Percentiles rank a stretch among this genome's conserved stretches.
Conservation (phyloP, 345 rosid species). For the Salix udensis region DNA sequence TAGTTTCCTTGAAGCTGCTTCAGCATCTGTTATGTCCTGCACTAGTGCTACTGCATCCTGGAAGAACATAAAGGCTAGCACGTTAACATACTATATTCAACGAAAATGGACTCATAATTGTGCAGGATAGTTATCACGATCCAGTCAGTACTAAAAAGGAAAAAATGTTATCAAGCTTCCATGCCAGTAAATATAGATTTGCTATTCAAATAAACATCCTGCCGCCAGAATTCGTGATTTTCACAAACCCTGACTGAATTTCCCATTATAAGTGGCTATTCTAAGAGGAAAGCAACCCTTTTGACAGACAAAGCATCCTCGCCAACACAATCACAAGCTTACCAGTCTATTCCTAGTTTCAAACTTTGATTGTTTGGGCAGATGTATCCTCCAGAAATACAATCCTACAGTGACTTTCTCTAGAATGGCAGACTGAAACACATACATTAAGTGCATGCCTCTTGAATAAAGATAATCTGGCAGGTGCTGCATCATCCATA, state of each 20-base stretch:
- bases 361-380: too few species aligned
- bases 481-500: too few species aligned
- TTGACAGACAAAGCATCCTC: too few species aligned
- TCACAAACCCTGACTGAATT: background rate
- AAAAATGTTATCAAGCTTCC: background rate
- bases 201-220: background rate
- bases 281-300: background rate
- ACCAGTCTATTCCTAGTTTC: too few species aligned
- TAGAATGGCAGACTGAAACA: too few species aligned
- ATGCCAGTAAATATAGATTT: background rate
- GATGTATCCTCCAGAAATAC: too few species aligned
- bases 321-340: too few species aligned
- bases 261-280: background rate
- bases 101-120: too few species aligned
- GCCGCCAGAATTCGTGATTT: background rate
- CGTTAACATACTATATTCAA: background rate
- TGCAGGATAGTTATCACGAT: background rate
- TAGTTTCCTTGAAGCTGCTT: constrained; percentile 44
- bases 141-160: background rate
- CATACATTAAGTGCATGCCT: too few species aligned
- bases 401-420: too few species aligned
- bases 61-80: background rate
- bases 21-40: constrained; percentile 38
- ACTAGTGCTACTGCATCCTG: constrained; percentile 47
- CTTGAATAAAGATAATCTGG: too few species aligned